Evolutionary conservation across 306 rosid species (phyloP), one percentile per base, ranked within the genome.

Genomic region (Inga leiocalycina): DNA sequence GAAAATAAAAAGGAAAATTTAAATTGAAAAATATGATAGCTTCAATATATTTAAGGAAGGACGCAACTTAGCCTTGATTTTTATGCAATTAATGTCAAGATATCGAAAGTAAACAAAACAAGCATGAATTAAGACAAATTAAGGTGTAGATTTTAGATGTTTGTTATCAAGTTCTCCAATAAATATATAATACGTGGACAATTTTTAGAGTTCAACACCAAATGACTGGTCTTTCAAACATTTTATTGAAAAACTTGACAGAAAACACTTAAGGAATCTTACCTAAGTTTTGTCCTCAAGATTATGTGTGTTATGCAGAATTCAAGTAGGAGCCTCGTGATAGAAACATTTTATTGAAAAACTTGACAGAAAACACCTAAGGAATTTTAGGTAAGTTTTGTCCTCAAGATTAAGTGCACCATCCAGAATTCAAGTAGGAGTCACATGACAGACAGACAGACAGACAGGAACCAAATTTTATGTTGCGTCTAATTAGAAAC

Each of bases 401-500:
- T 39, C 43, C 43, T 39, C 43, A 39, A 39, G 43, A 39, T 37
- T 39, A 39, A 6, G 43, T 39, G 43, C 6, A 7, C 7, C 8
- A 39, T 39, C 43, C 43, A 39, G 43, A 39, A 39, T 39, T 39
- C 43, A 39, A 39, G 43, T 39, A 6, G 43, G 8, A 39, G 43
- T 39, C 43, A 39, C 43, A 39, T 46, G 13, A 12, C 2, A 46
- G 13, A 46, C 13, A 46, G 24, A 54, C 4, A 20, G 64, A 56
- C 10, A 56, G 10, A 56, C 11, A 27, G 30, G 64, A 71, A 43
- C 52, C 80, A 49, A 68, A 61, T 20, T 68, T 44, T 75, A 64
- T 4, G 46, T 82, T 81, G 37, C 79, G 49, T 84, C 39, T 70
- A 44, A 78, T 73, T 74, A 76, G 66, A 30, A 54, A 77, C 69